Base-by-base conservation (phyloP, 176 grass and related monocot species). In the Eragrostis nindensis region DNA sequence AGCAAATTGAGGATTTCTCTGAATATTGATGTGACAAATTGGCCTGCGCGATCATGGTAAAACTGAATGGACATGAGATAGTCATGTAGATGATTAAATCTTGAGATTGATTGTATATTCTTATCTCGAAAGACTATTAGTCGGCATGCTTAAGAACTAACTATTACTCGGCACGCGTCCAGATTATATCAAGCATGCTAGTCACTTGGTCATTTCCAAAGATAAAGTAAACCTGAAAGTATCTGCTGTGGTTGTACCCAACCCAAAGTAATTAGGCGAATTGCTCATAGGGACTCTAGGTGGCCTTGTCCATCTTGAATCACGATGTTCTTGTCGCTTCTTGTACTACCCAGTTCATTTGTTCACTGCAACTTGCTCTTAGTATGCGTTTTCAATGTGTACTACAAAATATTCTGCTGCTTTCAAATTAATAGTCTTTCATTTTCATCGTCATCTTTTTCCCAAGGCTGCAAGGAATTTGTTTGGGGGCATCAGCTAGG, bases 161-260 rank as follows among this genome's bases (percentile, higher is more conserved):
- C 1, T 7, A 64, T 49, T 59, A 67, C 21, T 50, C 39, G 48
- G 67, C 73, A 27, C 83, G 73, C 68, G 41, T 41, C n/a, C 42
- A 47, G 43, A 19, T 41, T 53, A 38, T 62, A 47, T 55, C 30
- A 49, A 60, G 59, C 78, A 60, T 42, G 47, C 39, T 26, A 47
- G 56, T 59, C 69, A 40, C 14, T 48, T 26, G 4, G 76, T 71
- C 82, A 71, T 71, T 14, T 48, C 55, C 41, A 19, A 71, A 76
- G 64, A 64, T 66, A 32, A 85, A 81, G 77, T 77, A 75, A 77
- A 62, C 38, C 21, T 56, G 0, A 89, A 89, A 81, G 82, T 57
- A 81, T 75, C n/a, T 75, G 48, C n/a, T 66, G 82, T 49, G 46
- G 75, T 79, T 85, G 77, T 11, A 81, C 61, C 65, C 48, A 72